Evolutionary conservation across 129 eudicot species (phyloP).

Genomic region (Tanacetum coccineum): DNA sequence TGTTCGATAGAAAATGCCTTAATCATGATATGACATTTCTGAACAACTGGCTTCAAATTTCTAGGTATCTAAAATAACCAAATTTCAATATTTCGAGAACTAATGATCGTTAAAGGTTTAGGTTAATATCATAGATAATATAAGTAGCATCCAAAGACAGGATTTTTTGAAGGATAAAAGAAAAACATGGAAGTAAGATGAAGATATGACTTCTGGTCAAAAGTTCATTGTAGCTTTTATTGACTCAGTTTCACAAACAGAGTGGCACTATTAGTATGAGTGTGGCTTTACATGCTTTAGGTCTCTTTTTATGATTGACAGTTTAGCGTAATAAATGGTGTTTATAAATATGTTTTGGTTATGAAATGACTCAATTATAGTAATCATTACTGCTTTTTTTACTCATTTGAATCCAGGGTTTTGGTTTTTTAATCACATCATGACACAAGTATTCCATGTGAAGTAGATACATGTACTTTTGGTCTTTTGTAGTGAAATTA

Average conservation of each 20-base stretch:
- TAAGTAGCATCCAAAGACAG: neutral
- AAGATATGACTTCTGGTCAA: conserved; percentile 5
- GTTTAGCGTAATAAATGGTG: conserved; percentile 34
- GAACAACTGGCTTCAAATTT: no score
- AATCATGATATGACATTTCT: neutral
- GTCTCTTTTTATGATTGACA: conserved; percentile 29
- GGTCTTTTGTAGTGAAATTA: no score
- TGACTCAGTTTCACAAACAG: conserved; percentile 15
- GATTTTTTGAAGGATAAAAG: neutral
- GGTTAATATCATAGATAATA: no score
- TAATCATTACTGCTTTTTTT: conserved; percentile 7
- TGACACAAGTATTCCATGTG: no score
- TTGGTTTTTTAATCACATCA: neutral
- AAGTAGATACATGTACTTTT: no score
- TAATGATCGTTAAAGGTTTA: no score
- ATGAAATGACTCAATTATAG: conserved; percentile 26
- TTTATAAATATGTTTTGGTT: conserved; percentile 31
- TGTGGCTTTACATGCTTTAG: conserved; percentile 30
- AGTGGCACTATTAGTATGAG: conserved; percentile 24
- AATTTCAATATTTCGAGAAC: no score
- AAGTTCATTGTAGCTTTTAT: conserved; percentile 15
- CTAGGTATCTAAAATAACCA: no score
- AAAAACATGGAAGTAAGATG: neutral
- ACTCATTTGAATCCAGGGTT: neutral
- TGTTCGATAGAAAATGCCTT: neutral